These are phyloP conservation scores for Lineolata rhizophorae DNA, from an alignment of 495 filamentous ascomycete genomes.

Conservation along the genomic window DNA sequence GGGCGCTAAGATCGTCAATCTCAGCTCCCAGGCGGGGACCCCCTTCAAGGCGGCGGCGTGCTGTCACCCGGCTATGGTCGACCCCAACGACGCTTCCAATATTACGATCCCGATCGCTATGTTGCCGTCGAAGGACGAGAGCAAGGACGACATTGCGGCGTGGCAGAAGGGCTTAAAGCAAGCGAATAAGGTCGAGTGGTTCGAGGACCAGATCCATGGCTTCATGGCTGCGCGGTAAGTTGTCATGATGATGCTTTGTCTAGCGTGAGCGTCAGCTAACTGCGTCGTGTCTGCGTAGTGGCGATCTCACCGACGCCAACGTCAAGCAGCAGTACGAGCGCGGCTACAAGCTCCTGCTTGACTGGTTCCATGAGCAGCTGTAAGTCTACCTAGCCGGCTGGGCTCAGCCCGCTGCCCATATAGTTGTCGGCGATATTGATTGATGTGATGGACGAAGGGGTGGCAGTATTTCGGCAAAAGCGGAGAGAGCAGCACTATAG, in stretches of 20 bases:
- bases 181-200: slow-evolving; percentile 56
- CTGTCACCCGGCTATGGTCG: slow-evolving; percentile 71
- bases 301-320: slow-evolving; percentile 38
- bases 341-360: slow-evolving; percentile 50
- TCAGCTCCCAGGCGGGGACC: slow-evolving; percentile 30
- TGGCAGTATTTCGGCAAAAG: too few relatives aligned
- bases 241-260: background rate
- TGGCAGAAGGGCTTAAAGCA: slow-evolving; percentile 42
- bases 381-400: too few relatives aligned
- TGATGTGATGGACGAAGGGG: too few relatives aligned
- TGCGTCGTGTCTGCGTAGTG: slow-evolving; percentile 9
- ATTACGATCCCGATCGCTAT: slow-evolving; percentile 19
- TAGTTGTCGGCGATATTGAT: too few relatives aligned
- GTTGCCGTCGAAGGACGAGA: slow-evolving; percentile 19
- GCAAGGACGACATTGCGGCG: slow-evolving; percentile 43
- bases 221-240: slow-evolving; percentile 60
- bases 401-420: too few relatives aligned
- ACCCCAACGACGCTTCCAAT: slow-evolving; percentile 35
- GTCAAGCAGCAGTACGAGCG: slow-evolving; percentile 55
- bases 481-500: too few relatives aligned
- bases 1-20: slow-evolving; percentile 39
- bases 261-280: too few relatives aligned
- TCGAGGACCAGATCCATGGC: slow-evolving; percentile 60
- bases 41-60: slow-evolving; percentile 46
- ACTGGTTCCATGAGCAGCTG: slow-evolving; percentile 54